A percentile compares a stretch with the other conserved stretches of the same genome.
Evolutionary conservation across 257 asterid genomes (phyloP).

Genomic region (Solanum clarkiae): DNA sequence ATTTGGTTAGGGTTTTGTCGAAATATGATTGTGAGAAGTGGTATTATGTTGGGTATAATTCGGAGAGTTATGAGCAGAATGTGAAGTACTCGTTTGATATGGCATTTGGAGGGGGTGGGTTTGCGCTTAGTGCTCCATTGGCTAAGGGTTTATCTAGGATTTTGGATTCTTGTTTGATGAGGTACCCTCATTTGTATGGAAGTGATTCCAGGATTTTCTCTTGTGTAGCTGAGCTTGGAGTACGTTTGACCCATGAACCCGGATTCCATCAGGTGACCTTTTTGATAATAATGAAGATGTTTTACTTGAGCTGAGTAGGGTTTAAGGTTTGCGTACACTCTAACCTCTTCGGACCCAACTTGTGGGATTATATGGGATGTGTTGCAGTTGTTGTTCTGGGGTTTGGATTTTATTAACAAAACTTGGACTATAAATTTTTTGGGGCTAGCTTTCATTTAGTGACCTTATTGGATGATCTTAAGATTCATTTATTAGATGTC

Average conservation of each 20-base stretch:
- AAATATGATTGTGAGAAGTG: slow-evolving; percentile 47
- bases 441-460: not conserved
- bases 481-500: not conserved
- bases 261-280: slow-evolving; percentile 72
- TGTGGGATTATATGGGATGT: not conserved
- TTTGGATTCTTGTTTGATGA: slow-evolving; percentile 49
- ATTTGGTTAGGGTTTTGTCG: slow-evolving; percentile 47
- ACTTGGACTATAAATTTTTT: not conserved
- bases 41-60: slow-evolving; percentile 48
- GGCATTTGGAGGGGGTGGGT: slow-evolving; percentile 92
- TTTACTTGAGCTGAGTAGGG: not conserved
- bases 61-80: slow-evolving; percentile 72
- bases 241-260: slow-evolving; percentile 46
- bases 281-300: not conserved
- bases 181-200: slow-evolving; percentile 68
- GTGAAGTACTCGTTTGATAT: slow-evolving; percentile 49
- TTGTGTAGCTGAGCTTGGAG: slow-evolving; percentile 77
- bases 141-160: slow-evolving; percentile 53
- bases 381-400: not conserved
- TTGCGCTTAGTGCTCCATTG: slow-evolving; percentile 61
- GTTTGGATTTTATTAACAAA: not conserved
- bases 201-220: slow-evolving; percentile 76
- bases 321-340: not conserved
- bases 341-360: not conserved
- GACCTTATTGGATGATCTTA: not conserved